Conservation (phyloP, 257 asterid species). For the Euphrasia confusa region DNA sequence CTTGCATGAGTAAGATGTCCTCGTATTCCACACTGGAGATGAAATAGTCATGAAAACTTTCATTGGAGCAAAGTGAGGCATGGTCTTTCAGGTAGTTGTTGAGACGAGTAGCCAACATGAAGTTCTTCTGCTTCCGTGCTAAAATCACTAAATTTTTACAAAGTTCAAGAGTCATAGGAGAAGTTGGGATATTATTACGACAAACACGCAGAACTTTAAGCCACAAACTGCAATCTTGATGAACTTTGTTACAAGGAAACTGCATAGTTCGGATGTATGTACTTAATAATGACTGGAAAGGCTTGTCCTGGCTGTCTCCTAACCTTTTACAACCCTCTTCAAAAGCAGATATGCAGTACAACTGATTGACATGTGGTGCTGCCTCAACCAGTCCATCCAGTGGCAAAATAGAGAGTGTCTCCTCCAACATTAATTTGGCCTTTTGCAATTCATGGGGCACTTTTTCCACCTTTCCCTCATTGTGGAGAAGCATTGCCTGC, state of each 20-base stretch:
- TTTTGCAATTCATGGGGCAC: conserved; percentile 71
- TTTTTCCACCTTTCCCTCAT: conserved; percentile 73
- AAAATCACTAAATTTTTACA: conserved; percentile 63
- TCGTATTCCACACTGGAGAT: conserved; percentile 62
- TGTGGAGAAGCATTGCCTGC: conserved; percentile 91
- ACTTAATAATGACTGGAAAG: conserved; percentile 47
- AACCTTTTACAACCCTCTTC: conserved; percentile 51
- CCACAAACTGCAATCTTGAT: conserved; percentile 94
- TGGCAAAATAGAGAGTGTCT: conserved; percentile 71
- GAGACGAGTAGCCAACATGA: conserved; percentile 73
- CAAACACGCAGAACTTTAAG: conserved; percentile 81
- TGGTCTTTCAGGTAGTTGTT: conserved; percentile 56
- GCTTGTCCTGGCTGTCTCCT: conserved; percentile 44
- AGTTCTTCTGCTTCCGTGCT: conserved; percentile 84
- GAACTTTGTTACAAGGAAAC: conserved; percentile 53
- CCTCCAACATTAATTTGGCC: conserved; percentile 82
- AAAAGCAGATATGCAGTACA: conserved; percentile 75
- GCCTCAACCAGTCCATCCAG: conserved; percentile 87
- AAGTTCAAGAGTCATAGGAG: conserved; percentile 73
- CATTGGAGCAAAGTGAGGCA: conserved; percentile 49
- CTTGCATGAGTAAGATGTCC: conserved; percentile 63
- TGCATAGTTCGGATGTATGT: conserved; percentile 62
- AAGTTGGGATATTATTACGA: conserved; percentile 55
- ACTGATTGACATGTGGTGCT: conserved; percentile 72
- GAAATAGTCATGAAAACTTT: conserved; percentile 46